Evolutionary conservation across 306 rosid genomes (phyloP).

Genomic region (Abrus pulchellus): DNA sequence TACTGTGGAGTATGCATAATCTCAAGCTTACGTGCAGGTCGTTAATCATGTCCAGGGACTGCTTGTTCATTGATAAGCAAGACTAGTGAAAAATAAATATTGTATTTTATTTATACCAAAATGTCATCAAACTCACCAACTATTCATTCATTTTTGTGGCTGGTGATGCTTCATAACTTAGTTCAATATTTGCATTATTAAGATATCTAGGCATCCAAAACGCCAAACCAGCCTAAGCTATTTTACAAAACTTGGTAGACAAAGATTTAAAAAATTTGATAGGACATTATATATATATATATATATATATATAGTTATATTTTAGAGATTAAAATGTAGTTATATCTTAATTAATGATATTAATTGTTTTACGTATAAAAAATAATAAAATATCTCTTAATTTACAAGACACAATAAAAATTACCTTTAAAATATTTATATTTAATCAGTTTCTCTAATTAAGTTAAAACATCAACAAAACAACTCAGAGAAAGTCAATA

Average conservation of each 20-base stretch:
- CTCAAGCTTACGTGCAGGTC: neutral
- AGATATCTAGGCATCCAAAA: too few relatives aligned
- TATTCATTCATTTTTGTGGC: neutral
- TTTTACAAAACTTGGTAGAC: neutral
- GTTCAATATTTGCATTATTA: slow-evolving; percentile 4
- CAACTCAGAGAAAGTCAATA: neutral
- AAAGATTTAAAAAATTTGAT: too few relatives aligned
- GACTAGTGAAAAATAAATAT: too few relatives aligned
- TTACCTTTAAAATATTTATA: neutral
- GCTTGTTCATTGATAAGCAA: neutral
- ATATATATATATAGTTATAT: too few relatives aligned
- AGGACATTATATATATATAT: too few relatives aligned
- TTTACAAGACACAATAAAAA: too few relatives aligned
- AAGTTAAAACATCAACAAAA: neutral
- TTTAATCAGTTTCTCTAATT: neutral
- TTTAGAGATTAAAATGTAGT: too few relatives aligned
- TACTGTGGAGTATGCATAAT: neutral
- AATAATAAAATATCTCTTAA: too few relatives aligned
- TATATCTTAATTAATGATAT: too few relatives aligned
- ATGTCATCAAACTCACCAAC: neutral
- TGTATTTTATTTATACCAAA: neutral
- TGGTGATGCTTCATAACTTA: neutral
- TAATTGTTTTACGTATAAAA: too few relatives aligned
- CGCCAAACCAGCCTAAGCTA: slow-evolving; percentile 12
- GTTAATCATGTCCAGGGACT: neutral